Percentiles rank a stretch among this genome's conserved stretches.
Conservation (phyloP, 179 eudicot species). For the Silene coronaria region DNA sequence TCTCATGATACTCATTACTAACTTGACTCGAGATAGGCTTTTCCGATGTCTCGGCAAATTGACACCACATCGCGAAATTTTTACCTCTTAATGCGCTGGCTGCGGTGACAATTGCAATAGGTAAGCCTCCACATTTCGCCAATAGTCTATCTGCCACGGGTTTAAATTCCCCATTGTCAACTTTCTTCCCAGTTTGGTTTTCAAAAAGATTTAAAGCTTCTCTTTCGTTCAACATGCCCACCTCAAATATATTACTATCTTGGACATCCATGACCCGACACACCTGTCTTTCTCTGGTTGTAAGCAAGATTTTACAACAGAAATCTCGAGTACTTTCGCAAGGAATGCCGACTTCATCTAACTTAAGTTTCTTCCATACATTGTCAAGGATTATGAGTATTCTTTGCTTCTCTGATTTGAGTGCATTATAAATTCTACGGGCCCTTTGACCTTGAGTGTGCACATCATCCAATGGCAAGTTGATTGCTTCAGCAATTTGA, state of each 20-base stretch:
- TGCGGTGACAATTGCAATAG: conserved; percentile 15
- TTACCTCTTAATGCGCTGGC: background rate
- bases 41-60: conserved; percentile 1
- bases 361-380: no score
- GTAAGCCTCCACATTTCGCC: conserved; percentile 12
- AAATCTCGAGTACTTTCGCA: background rate
- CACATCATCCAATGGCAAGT: background rate
- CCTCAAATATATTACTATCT: background rate
- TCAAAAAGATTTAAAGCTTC: conserved; percentile 10
- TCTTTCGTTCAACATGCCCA: background rate
- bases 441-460: background rate
- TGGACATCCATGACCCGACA: conserved; percentile 6
- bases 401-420: background rate
- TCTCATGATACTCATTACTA: no score
- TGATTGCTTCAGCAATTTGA: conserved; percentile 9
- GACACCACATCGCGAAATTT: conserved; percentile 11
- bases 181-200: background rate
- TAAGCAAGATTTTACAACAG: conserved; percentile 15
- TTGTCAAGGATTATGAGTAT: conserved; percentile 9
- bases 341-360: no score
- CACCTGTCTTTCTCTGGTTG: conserved; percentile 8
- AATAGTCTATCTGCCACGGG: background rate
- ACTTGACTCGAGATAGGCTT: conserved; percentile 2
- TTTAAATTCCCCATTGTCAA: background rate
- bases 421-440: background rate